Base-by-base conservation (phyloP, 1,284 basidiomycete species). In the Trametes hirsuta region DNA sequence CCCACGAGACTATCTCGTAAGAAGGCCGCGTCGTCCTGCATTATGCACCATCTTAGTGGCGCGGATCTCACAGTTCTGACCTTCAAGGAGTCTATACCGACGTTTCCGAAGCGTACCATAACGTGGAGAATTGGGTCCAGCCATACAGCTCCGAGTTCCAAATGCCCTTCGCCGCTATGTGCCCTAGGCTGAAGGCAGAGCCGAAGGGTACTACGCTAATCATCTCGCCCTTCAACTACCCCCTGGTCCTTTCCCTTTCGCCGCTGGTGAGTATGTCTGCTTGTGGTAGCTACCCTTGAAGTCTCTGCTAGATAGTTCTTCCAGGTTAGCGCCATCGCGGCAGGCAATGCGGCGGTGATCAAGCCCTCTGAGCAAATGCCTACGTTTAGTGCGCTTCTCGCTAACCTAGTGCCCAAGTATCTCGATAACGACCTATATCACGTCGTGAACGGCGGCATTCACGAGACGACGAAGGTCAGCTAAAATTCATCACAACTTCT, bases 291-390 rank as follows among this genome's bases (percentile, higher is more conserved):
- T 10, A 14, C 1, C 11, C n/a, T 3, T 34, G 25, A 22, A 2
- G 41, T 6, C 22, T 15, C 44, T 15, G 35, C 14, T 3, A 14
- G 21, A 15, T 18, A 18, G 18, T 30, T 30, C 30, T 30, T 8
- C 1, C 37, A 59, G 58, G 58, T 54, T 24, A 54, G 86, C 24
- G 92, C 93, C 9, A 83, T 94, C 44, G 87, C 92, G 0, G 90
- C 91, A 9, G 93, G 93, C 1, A 90, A 88, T 69, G 81, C 89
- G 0, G 83, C 83, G 6, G 77, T 88, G 1, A 61, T 94, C 68
- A 94, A 94, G 74, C 88, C 89, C 1, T 90, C 92, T 0, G 94
- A 96, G 71, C 77, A 86, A 14, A 79, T 87, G 0, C 83, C 87
- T 0, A 81, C 86, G 6, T 80, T 81, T 3, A 86, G 86, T 18